Percentiles rank a stretch among this genome's conserved stretches.
phyloP scores from a whole-genome alignment of 305 asterid genomes.

The Fraxinus paxiana region DNA sequence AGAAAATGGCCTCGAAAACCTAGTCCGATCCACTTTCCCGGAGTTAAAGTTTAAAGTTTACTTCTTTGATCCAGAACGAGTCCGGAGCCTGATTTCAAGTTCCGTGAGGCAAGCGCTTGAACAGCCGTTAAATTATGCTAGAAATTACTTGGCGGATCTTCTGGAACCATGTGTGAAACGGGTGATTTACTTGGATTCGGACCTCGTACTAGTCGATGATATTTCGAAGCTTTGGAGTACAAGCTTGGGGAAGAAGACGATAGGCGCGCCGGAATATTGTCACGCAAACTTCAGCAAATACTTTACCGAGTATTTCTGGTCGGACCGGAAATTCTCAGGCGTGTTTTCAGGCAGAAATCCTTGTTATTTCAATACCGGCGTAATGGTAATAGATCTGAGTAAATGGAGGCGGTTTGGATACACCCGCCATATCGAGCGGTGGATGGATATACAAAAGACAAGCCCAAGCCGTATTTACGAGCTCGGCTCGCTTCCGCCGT shows the following conservation, averaged over 20 bases:
- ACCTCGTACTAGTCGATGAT: conserved; percentile 84
- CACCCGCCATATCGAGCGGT: conserved; percentile 75
- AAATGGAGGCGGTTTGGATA: conserved; percentile 81
- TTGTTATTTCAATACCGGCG: conserved; percentile 91
- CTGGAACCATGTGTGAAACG: conserved; percentile 72
- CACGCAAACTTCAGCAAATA: conserved; percentile 90
- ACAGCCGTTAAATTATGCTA: conserved; percentile 80
- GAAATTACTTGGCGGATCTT: conserved; percentile 77
- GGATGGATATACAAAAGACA: conserved; percentile 94
- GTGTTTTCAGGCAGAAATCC: conserved; percentile 56
- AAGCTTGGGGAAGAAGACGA: conserved; percentile 52
- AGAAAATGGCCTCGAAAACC: conserved; percentile 51
- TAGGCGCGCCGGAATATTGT: conserved; percentile 94
- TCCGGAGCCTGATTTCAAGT: conserved; percentile 65
- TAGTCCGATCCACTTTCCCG: conserved; percentile 78
- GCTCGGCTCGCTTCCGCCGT: conserved; percentile 91
- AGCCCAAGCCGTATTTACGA: conserved; percentile 73
- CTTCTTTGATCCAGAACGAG: conserved; percentile 78
- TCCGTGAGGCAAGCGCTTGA: conserved; percentile 90
- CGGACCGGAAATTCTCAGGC: conserved; percentile 41
- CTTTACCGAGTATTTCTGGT: conserved; percentile 73
- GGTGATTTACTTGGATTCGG: conserved; percentile 88
- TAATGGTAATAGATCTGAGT: conserved; percentile 87
- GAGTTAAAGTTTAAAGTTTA: conserved; percentile 77
- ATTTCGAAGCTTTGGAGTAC: conserved; percentile 71